Evolutionary conservation across 176 grass and related monocot species (phyloP).

Genomic region (Tuctoria greenei): DNA sequence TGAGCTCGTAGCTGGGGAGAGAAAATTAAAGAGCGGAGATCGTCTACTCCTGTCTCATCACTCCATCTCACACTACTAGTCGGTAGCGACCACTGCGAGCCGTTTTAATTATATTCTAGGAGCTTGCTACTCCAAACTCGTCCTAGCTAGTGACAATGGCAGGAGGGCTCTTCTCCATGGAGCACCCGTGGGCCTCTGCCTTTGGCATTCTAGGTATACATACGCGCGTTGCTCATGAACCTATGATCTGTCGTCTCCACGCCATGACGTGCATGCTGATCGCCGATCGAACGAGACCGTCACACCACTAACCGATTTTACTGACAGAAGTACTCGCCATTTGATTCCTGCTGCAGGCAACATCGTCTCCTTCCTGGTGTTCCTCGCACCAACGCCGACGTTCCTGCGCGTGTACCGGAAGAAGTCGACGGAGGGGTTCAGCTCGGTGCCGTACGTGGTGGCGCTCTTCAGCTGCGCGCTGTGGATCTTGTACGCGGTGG

Average conservation of each 20-base stretch:
- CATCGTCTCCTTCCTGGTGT: conserved; percentile 83
- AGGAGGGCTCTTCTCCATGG: conserved; percentile 58
- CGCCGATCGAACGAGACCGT: background rate
- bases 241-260: no score
- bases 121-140: background rate
- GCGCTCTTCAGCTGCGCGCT: conserved; percentile 84
- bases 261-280: background rate
- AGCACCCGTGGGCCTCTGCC: conserved; percentile 61
- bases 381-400: conserved; percentile 77
- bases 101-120: no score
- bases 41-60: background rate
- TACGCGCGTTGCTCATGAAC: no score
- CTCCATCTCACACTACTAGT: background rate
- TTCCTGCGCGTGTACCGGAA: conserved; percentile 61
- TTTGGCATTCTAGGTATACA: conserved; percentile 81
- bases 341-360: conserved; percentile 54
- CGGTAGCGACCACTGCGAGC: no score
- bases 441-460: conserved; percentile 80
- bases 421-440: conserved; percentile 82
- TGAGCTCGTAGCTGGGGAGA: background rate
- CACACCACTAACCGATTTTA: background rate
- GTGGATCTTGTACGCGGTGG: conserved; percentile 80
- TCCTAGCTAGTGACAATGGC: conserved; percentile 18
- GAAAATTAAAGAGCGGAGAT: conserved; percentile 30
- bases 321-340: background rate